phyloP scores from a whole-genome alignment of 768 basidiomycete species.

The Psilocybe cubensis region DNA sequence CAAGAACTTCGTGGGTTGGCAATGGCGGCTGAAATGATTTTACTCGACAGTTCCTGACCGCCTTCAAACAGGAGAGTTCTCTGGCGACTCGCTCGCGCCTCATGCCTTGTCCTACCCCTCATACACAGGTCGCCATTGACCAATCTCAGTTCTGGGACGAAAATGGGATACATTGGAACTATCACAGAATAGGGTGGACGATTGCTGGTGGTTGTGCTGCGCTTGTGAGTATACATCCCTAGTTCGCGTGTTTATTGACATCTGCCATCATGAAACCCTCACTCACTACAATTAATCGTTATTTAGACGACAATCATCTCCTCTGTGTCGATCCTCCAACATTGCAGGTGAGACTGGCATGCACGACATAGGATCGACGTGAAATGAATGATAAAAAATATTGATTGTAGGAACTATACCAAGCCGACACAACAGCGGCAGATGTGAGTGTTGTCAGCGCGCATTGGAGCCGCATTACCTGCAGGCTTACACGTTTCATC shows the following conservation, averaged over 20 bases:
- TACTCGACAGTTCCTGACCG: background rate
- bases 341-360: constrained; percentile 58
- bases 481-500: background rate
- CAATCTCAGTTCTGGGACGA: constrained; percentile 67
- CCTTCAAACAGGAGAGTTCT: background rate
- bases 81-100: background rate
- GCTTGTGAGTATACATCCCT: constrained; percentile 39
- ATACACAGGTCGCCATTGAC: constrained; percentile 53
- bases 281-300: background rate
- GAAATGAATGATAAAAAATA: constrained; percentile 2
- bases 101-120: constrained; percentile 37
- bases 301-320: constrained; percentile 68
- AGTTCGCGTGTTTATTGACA: background rate
- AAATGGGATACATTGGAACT: constrained; percentile 57
- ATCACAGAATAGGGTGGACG: constrained; percentile 74
- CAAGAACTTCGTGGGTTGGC: background rate
- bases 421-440: constrained; percentile 78
- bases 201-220: constrained; percentile 65
- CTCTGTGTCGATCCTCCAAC: constrained; percentile 53
- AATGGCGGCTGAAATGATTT: background rate
- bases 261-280: constrained; percentile 7
- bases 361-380: background rate
- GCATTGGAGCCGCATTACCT: background rate
- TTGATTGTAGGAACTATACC: constrained; percentile 65
- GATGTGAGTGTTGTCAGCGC: constrained; percentile 51